Percentiles rank a stretch among this genome's conserved stretches.
Evolutionary conservation across 1,284 basidiomycete species (phyloP).

Genomic region (Microstroma glucosiphilum): DNA sequence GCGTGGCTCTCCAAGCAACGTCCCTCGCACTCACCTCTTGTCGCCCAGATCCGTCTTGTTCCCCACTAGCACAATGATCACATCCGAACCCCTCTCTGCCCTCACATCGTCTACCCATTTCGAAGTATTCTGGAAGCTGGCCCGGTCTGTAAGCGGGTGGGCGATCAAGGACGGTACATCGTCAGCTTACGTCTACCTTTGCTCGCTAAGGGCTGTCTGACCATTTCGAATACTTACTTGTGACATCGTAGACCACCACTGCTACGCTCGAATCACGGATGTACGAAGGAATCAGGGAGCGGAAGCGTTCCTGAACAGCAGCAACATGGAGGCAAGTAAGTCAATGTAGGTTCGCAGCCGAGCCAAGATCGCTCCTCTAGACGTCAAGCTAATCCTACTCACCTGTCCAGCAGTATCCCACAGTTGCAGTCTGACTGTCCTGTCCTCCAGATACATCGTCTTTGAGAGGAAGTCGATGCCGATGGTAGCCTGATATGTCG

Average conservation of each 20-base stretch:
- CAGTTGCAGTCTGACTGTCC: slow-evolving; percentile 91
- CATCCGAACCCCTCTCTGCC: slow-evolving; percentile 93
- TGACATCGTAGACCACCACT: slow-evolving; percentile 97
- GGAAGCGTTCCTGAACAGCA: slow-evolving; percentile 77
- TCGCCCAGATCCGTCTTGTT: slow-evolving; percentile 82
- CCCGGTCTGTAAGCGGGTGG: slow-evolving; percentile 60
- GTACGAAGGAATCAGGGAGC: slow-evolving; percentile 96
- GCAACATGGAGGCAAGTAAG: not conserved
- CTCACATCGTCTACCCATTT: slow-evolving; percentile 99
- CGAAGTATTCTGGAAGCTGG: slow-evolving; percentile 90
- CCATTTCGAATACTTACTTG: slow-evolving; percentile 62
- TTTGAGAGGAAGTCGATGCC: slow-evolving; percentile 99
- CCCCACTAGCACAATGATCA: slow-evolving; percentile 96
- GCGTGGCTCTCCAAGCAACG: not conserved
- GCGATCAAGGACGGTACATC: not conserved
- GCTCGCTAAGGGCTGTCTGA: not conserved
- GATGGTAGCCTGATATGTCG: slow-evolving; percentile 99
- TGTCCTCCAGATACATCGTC: slow-evolving; percentile 98
- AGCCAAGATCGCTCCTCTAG: not conserved
- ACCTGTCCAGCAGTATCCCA: slow-evolving; percentile 97
- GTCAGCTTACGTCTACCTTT: not conserved
- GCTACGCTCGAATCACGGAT: slow-evolving; percentile 97
- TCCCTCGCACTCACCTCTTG: slow-evolving; percentile 29
- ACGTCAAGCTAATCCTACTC: slow-evolving; percentile 31
- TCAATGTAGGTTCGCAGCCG: not conserved